Evolutionary conservation across 192 early-diverging fungal genomes (phyloP).

Genomic region (Dissophora globulifera): DNA sequence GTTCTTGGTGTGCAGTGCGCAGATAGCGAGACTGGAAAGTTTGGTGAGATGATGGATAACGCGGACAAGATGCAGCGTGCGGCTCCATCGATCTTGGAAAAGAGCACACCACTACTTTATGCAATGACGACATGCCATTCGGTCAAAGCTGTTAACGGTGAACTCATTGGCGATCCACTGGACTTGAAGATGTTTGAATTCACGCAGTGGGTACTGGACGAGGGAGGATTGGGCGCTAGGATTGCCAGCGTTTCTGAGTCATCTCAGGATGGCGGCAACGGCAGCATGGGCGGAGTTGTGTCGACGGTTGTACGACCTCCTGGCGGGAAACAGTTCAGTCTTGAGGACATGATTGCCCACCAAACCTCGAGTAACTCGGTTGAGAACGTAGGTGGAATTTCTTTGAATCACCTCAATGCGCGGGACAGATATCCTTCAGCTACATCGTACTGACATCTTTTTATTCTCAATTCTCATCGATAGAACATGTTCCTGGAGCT

Average conservation of each 20-base stretch:
- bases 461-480: no score
- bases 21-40: slow-evolving; percentile 55
- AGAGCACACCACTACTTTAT: slow-evolving; percentile 57
- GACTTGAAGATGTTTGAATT: slow-evolving; percentile 99
- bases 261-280: neutral
- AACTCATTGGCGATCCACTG: slow-evolving; percentile 93
- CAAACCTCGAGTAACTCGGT: slow-evolving; percentile 17
- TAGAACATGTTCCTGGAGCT: slow-evolving; percentile 65
- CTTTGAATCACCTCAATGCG: no score
- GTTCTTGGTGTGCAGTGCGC: slow-evolving; percentile 88
- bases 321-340: slow-evolving; percentile 68
- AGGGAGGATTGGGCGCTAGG: slow-evolving; percentile 67
- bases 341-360: slow-evolving; percentile 56
- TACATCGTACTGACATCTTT: no score
- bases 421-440: no score
- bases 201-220: slow-evolving; percentile 93
- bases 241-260: slow-evolving; percentile 15
- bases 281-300: slow-evolving; percentile 57
- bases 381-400: slow-evolving; percentile 21
- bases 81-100: slow-evolving; percentile 18
- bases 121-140: slow-evolving; percentile 85
- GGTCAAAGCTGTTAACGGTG: slow-evolving; percentile 90
- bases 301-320: slow-evolving; percentile 92
- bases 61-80: slow-evolving; percentile 57
- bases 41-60: slow-evolving; percentile 58